Percentiles rank a stretch among this genome's conserved stretches.
These are phyloP conservation scores for Lepidium aucheri DNA, from an alignment of 345 rosid species.

Conservation along the genomic window DNA sequence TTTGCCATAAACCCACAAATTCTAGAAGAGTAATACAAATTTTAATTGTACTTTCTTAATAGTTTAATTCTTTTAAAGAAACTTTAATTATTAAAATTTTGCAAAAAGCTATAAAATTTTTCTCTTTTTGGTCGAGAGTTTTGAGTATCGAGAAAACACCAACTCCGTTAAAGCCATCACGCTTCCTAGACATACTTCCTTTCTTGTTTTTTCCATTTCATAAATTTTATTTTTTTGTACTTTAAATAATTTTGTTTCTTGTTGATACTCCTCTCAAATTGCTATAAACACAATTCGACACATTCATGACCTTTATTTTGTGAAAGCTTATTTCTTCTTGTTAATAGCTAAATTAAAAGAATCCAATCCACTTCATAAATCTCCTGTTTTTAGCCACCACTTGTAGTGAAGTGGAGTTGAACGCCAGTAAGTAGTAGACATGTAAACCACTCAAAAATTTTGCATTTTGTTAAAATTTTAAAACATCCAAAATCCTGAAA, in stretches of 20 bases:
- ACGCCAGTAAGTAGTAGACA: no score
- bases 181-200: conserved; percentile 15
- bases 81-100: neutral
- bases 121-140: neutral
- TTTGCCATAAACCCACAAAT: neutral
- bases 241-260: neutral
- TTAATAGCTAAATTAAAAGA: no score
- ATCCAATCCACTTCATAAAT: no score
- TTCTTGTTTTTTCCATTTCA: neutral
- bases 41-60: neutral
- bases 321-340: no score
- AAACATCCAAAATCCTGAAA: neutral
- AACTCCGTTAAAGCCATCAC: conserved; percentile 1
- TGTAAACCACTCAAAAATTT: no score
- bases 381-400: no score
- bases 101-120: neutral
- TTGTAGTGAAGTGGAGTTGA: no score
- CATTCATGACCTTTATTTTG: neutral
- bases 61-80: neutral
- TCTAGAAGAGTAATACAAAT: neutral
- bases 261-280: neutral
- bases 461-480: neutral
- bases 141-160: conserved; percentile 19
- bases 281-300: neutral
- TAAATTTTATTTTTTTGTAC: neutral